Percentiles rank a stretch among this genome's conserved stretches.
These are phyloP conservation scores for Podospora bellae-mahoneyi DNA, from an alignment of 495 filamentous ascomycete species.

Conservation along the genomic window DNA sequence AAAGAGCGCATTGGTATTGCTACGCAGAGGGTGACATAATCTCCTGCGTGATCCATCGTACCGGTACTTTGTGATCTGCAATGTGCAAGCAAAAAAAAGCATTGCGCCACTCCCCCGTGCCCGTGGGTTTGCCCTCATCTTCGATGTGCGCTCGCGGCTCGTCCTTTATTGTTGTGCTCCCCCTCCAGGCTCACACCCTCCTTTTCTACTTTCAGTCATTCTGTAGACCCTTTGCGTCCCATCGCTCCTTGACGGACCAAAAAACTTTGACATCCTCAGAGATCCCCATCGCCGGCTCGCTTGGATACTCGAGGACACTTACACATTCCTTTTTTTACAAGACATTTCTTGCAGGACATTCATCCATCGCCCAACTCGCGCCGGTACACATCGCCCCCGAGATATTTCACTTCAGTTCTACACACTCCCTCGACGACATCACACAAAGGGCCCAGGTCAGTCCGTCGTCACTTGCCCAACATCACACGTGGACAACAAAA, in stretches of 20 bases:
- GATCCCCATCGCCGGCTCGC: slow-evolving; percentile 25
- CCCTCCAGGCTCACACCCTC: slow-evolving; percentile 7
- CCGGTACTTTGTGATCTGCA: neutral
- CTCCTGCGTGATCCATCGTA: neutral
- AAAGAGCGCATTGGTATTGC: slow-evolving; percentile 5
- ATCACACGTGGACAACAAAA: neutral
- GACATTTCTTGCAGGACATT: neutral
- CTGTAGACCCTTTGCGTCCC: slow-evolving; percentile 16
- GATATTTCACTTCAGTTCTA: neutral
- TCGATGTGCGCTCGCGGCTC: slow-evolving; percentile 4
- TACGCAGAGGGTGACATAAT: neutral
- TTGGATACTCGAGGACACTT: slow-evolving; percentile 23
- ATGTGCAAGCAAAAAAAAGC: neutral
- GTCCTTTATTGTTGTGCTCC: slow-evolving; percentile 18
- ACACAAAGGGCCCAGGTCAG: neutral
- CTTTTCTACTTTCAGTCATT: slow-evolving; percentile 20
- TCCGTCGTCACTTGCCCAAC: neutral
- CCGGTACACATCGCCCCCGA: slow-evolving; percentile 5
- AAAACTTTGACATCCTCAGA: slow-evolving; percentile 23
- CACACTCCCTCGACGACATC: neutral
- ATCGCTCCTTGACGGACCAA: slow-evolving; percentile 28
- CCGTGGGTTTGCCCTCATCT: slow-evolving; percentile 6
- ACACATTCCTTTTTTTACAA: slow-evolving; percentile 25
- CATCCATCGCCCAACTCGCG: neutral
- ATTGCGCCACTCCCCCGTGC: neutral